These are phyloP conservation scores for Wickerhamomyces rabaulensis DNA, from an alignment of 805 yeast species.

Conservation along the genomic window DNA sequence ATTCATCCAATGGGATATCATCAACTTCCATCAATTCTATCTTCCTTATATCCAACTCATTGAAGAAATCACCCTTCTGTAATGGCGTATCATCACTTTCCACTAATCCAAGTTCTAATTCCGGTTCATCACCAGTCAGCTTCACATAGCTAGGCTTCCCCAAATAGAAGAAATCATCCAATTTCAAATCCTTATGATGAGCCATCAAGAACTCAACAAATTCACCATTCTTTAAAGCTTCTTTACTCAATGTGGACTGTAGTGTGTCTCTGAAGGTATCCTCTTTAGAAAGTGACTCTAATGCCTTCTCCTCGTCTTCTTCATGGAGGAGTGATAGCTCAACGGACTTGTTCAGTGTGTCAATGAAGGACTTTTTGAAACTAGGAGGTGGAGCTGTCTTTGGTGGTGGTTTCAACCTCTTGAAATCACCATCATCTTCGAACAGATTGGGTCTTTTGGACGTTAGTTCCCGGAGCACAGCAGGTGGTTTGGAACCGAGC, in stretches of 20 bases:
- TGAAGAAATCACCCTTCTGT: conserved; percentile 8
- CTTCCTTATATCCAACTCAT: conserved; percentile 1
- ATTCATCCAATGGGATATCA: neutral
- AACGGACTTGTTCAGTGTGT: neutral
- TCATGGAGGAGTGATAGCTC: conserved; percentile 4
- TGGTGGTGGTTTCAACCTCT: conserved; percentile 4
- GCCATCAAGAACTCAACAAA: conserved; percentile 4
- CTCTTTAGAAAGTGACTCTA: conserved; percentile 1
- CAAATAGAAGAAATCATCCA: conserved; percentile 8
- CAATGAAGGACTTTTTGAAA: neutral
- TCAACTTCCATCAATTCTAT: neutral
- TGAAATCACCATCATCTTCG: conserved; percentile 1
- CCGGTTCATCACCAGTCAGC: neutral
- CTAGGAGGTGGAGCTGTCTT: conserved; percentile 1
- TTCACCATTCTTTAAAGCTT: conserved; percentile 2
- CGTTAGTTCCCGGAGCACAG: neutral
- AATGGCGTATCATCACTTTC: neutral
- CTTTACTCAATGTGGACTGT: neutral
- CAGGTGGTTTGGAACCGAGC: neutral
- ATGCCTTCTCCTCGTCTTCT: conserved; percentile 3
- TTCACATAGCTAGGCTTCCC: conserved; percentile 5
- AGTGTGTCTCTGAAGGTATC: neutral
- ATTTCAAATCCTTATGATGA: neutral
- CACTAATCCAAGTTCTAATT: neutral
- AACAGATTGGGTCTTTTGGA: conserved; percentile 1